Evolutionary conservation across 805 yeast genomes (phyloP).

Genomic region (Lipomyces lipofer): DNA sequence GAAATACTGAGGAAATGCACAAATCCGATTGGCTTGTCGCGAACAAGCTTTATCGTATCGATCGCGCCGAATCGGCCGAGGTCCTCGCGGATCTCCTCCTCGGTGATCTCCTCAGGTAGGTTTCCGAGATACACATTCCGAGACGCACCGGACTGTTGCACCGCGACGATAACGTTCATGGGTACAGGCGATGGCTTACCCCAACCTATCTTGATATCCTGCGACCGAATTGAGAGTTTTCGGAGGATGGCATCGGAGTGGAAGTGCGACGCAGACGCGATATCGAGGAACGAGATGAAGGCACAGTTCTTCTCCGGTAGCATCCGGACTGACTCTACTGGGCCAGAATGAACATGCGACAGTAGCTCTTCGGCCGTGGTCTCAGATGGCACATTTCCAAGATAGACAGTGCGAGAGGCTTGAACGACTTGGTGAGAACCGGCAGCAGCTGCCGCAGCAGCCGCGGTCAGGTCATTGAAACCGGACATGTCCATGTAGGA

Average conservation of each 20-base stretch:
- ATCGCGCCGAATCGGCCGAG: conserved; percentile 75
- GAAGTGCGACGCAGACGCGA: conserved; percentile 82
- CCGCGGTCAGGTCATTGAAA: conserved; percentile 16
- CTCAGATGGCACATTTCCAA: conserved; percentile 85
- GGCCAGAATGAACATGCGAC: conserved; percentile 89
- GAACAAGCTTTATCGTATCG: conserved; percentile 77
- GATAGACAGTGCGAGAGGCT: conserved; percentile 70
- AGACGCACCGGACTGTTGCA: conserved; percentile 84
- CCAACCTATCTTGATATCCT: conserved; percentile 90
- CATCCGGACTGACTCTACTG: conserved; percentile 68
- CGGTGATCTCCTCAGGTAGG: conserved; percentile 64
- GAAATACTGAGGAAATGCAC: conserved; percentile 84
- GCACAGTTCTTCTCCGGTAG: conserved; percentile 88
- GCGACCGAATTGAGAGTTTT: conserved; percentile 73
- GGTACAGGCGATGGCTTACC: conserved; percentile 76
- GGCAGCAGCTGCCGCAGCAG: conserved; percentile 20
- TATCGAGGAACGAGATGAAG: conserved; percentile 84
- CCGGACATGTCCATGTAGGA: conserved; percentile 29
- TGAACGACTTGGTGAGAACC: conserved; percentile 15
- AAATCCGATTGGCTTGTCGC: conserved; percentile 75
- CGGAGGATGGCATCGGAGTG: conserved; percentile 91
- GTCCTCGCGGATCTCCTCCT: conserved; percentile 65
- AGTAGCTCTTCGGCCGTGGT: conserved; percentile 77
- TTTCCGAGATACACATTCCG: conserved; percentile 90
- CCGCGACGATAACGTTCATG: conserved; percentile 72